Conservation (phyloP, 208 protist genomes). For the Acanthamoeba healyi region DNA sequence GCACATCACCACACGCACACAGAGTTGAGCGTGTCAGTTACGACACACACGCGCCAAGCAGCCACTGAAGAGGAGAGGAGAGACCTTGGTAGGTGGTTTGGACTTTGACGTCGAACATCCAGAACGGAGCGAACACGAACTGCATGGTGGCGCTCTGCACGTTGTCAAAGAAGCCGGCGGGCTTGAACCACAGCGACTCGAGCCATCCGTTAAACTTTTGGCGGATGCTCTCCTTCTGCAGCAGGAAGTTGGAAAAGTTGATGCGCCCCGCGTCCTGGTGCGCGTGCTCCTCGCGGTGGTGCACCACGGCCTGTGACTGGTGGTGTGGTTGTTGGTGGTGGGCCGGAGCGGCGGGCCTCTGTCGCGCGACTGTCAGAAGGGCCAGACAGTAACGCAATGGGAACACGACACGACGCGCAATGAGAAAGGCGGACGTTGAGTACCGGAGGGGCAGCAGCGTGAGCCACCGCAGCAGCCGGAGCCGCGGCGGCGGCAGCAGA, state of each 20-base stretch:
- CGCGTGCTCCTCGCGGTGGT: too few relatives aligned
- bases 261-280: neutral
- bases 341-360: neutral
- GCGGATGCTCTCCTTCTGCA: slow-evolving; percentile 26
- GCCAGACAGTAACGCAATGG: neutral
- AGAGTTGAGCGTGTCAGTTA: too few relatives aligned
- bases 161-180: slow-evolving; percentile 40
- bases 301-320: too few relatives aligned
- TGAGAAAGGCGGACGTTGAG: neutral
- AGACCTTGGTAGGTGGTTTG: slow-evolving; percentile 21
- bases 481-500: neutral
- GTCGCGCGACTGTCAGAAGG: neutral
- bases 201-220: slow-evolving; percentile 15
- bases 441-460: neutral
- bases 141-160: slow-evolving; percentile 23
- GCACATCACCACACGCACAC: too few relatives aligned
- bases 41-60: too few relatives aligned
- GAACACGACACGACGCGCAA: too few relatives aligned
- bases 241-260: slow-evolving; percentile 49
- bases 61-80: neutral
- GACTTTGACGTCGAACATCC: slow-evolving; percentile 62
- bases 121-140: slow-evolving; percentile 29
- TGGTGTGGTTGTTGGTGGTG: neutral
- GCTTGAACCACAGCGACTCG: slow-evolving; percentile 49
- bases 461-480: neutral